Evolutionary conservation across 1,139 yeast species (phyloP), one percentile per base, ranked within the genome.

Genomic region (Sugiyamaella novakii): DNA sequence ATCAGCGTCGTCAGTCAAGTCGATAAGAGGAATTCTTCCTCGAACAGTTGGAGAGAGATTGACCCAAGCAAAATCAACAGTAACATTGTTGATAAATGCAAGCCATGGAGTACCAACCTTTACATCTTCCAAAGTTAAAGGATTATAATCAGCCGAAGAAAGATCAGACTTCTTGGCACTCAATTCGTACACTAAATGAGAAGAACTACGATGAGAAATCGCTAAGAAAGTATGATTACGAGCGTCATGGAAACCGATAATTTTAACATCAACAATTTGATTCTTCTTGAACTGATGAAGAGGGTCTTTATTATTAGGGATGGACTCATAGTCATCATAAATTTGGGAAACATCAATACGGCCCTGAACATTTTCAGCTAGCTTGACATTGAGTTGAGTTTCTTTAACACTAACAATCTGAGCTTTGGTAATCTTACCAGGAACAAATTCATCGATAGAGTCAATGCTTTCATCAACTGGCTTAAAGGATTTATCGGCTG

Each of bases 301-400:
- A 37, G 96, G 96, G 42, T 76, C 74, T 53, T 71, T 73, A 30
- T 66, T 66, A 62, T 87, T 81, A 50, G 74, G 70, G 46, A 88
- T 84, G 31, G 81, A 84, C 1, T 73, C 68, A 56, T 72, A 69
- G 0, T 66, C 58, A 45, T 81, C 83, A 68, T 79, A 85, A 47
- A 86, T 73, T 66, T 87, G 86, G 7, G 92, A 79, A 17, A 84
- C 75, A 61, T 87, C 96, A 50, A 91, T 71, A 64, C 95, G 79
- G 37, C 96, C 97, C 60, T 80, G 86, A 55, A 83, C 74, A 62
- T 85, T 84, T 53, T 85, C 95, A 43, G 94, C 91, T 49, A 89
- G 72, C 52, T 78, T 79, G 35, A 91, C 84, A 60, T 84, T 83
- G 59, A 91, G 72, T 68, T 87, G 94, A 8, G 89, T 82, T 45